Base-by-base conservation (phyloP, 176 grass and related monocot genomes). In the Oryza coarctata region DNA sequence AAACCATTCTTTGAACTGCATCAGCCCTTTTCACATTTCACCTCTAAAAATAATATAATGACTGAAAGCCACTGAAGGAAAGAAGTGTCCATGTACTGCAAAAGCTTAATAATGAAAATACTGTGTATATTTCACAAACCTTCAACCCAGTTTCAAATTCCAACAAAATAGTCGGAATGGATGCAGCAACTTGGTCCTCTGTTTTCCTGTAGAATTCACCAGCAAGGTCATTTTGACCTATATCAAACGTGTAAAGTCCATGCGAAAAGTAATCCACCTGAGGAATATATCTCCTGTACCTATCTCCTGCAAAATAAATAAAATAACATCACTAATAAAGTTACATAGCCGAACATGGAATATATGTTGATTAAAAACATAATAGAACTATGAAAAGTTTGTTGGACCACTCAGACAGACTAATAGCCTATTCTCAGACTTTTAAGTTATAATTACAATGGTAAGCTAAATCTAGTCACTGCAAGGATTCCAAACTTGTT, bases 161-260 rank as follows among this genome's bases (percentile, higher is more conserved):
- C 65, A 92, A 77, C 81, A 99, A 75, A 61, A 95, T 94, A 70
- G 91, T 95, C 11, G 96, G 93, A 65, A 99, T 99, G 7, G 82
- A 88, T 86, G 96, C 96, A 81, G 86, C 74, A 28, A 95, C 86
- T 94, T 94, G 91, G 49, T 99, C 93, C 77, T 99, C 96, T 68
- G 90, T 90, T 88, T 78, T 95, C 60, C 79, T 92, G 82, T 95
- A 99, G 76, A 99, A 99, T 77, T 79, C 40, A 78, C 91, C 96
- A 68, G 96, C 96, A 85, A 99, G 85, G 57, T 99, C 96, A 88
- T 99, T 99, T 84, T 99, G 96, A 40, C 96, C 96, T 71, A 99
- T 93, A 79, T 99, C 96, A 90, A 99, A 99, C 96, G 81, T 99
- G 85, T 99, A 99, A 11, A 99, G 87, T 41, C 85, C 96, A 70